Evolutionary conservation across 1,139 yeast species (phyloP), one percentile per base, ranked within the genome.

Genomic region (Saccharomyces hybrid): DNA sequence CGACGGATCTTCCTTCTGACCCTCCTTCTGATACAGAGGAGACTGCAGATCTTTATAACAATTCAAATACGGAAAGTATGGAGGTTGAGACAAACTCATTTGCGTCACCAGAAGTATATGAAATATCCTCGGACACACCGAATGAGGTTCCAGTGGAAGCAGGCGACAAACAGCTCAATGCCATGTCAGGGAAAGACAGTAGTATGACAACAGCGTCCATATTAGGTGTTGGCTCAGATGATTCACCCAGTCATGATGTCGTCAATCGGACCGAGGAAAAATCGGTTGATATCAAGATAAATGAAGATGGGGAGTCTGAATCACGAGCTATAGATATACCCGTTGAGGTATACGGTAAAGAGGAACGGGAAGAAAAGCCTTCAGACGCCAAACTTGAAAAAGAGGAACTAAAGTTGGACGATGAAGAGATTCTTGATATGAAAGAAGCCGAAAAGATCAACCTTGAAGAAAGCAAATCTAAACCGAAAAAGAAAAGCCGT

Each of bases 301-400:
- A 31, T 31, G 34, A 31, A 31, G 14, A 3, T 4, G 34, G 34
- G 34, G 34, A 31, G 34, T 25, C 41, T 7, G 47, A 47, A 26
- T 41, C 26, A 1, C 19, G 28, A 8, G 52, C 54, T 14, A 25
- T 54, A 11, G 52, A 54, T 28, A 46, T 32, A 23, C 47, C 54
- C n/a, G 52, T 47, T 11, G 27, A 47, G 44, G 44, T 29, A 9
- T 46, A 11, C 8, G 14, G 28, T 13, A 13, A 42, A 23, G 6
- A 44, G n/a, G 52, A 31, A 25, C 9, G 19, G 32, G 38, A 19
- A 19, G 38, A 49, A 46, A 38, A 44, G 9, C 13, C 29, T 16
- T 19, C 32, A 34, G 25, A 28, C 14, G 2, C 34, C 6, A 31
- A 31, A 31, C 34, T 31, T 31, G 34, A 31, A 31, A 31, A 31